Base-by-base conservation (phyloP, 2,329 filamentous ascomycete species). In the Alternaria rosae region DNA sequence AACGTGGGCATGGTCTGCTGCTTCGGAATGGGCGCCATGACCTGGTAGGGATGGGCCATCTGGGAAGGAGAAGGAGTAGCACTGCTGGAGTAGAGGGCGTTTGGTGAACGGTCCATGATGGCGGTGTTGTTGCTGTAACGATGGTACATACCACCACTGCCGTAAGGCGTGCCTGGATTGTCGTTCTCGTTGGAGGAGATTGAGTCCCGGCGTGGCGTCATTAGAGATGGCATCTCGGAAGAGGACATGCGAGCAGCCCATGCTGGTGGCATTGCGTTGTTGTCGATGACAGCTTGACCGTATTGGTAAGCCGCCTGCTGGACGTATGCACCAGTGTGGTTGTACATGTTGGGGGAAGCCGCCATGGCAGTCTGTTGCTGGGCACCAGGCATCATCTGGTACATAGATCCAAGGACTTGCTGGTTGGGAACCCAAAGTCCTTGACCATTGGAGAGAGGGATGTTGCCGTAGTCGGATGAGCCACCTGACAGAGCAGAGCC, bases 161-260 rank as follows among this genome's bases (percentile, higher is more conserved):
- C 76, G 50, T 78, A 81, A 4, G 83, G 83, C 9, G 83, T 85
- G 21, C 81, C 82, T 20, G 83, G 83, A 64, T 83, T 78, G 51
- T 85, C 83, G 59, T 84, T 82, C 79, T 85, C 83, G 69, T 84
- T 84, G 32, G 83, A 85, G 6, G 83, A 85, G 65, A 84, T 77
- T 8, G 83, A 85, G 66, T 83, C 83, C 50, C 83, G 83, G 38
- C 83, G 83, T 51, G 83, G 82, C 17, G 83, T 85, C 78, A 85
- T 82, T 53, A 85, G 77, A 9, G 82, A 81, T 6, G 83, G 83
- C 61, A 84, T 81, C 28, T 84, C 82, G 9, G 77, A 80, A 17
- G 80, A 83, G 6, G 82, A 79, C 61, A 82, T 79, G 43, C 80
- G 79, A 30, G 76, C 74, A 15, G 82, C 79, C 83, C 83, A 85